These are phyloP conservation scores for Annulohypoxylon bovei DNA, from an alignment of 495 filamentous ascomycete species.

Conservation along the genomic window DNA sequence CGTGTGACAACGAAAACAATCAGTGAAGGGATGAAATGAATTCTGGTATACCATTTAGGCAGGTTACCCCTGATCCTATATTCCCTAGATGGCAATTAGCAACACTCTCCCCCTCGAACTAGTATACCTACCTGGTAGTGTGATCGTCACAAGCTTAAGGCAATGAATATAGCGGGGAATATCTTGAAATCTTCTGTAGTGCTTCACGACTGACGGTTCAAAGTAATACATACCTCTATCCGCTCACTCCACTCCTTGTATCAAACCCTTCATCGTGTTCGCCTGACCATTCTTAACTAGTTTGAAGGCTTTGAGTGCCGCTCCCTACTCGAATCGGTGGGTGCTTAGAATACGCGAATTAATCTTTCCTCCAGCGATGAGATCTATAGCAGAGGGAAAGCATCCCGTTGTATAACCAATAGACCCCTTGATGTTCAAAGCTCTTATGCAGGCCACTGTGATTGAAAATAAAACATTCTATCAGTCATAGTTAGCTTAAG, in stretches of 20 bases:
- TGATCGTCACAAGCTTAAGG: too few relatives aligned
- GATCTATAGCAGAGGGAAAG: constrained; percentile 63
- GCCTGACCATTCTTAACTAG: constrained; percentile 38
- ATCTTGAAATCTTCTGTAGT: too few relatives aligned
- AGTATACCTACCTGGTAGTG: background rate
- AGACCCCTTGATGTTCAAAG: constrained; percentile 62
- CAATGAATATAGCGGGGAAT: too few relatives aligned
- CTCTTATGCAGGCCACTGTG: constrained; percentile 64
- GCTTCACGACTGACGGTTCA: too few relatives aligned
- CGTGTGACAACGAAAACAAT: background rate
- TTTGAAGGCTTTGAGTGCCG: constrained; percentile 63
- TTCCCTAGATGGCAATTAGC: background rate
- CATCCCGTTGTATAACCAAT: constrained; percentile 66
- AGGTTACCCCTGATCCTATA: too few relatives aligned
- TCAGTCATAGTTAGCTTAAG: background rate
- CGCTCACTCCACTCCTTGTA: constrained; percentile 38
- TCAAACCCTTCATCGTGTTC: constrained; percentile 48
- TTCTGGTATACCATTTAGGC: background rate
- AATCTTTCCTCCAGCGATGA: constrained; percentile 63
- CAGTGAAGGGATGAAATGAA: background rate
- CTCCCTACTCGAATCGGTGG: constrained; percentile 61
- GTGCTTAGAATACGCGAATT: constrained; percentile 63
- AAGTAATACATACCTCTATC: too few relatives aligned
- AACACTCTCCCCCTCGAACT: background rate
- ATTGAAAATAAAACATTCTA: constrained; percentile 59